Conservation (phyloP, 177 flowering plant species). For the Vitis hybrid region DNA sequence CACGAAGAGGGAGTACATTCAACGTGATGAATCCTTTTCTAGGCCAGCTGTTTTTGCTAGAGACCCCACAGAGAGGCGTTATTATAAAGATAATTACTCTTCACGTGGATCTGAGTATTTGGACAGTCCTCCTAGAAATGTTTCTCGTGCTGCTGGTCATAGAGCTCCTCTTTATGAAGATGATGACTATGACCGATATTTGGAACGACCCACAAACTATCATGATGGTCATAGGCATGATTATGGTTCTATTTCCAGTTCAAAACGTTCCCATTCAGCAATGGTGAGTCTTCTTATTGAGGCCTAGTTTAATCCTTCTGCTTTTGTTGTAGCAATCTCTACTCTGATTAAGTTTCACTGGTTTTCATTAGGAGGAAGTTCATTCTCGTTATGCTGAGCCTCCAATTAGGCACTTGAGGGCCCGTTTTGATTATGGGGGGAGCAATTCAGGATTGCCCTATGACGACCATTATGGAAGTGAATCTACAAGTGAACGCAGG, state of each 20-base stretch:
- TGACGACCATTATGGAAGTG: constrained; percentile 22
- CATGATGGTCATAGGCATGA: constrained; percentile 28
- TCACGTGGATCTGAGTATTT: constrained; percentile 23
- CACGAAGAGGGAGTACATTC: constrained; percentile 27
- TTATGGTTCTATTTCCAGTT: constrained; percentile 26
- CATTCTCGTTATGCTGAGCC: constrained; percentile 26
- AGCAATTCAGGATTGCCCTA: constrained; percentile 12
- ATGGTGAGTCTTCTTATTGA: constrained; percentile 13
- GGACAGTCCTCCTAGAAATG: constrained; percentile 18
- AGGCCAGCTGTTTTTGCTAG: constrained; percentile 25
- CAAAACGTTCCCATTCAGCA: constrained; percentile 29
- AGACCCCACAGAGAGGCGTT: constrained; percentile 22
- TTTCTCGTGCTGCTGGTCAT: constrained; percentile 21
- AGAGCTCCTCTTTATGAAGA: constrained; percentile 29
- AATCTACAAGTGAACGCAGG: constrained; percentile 12
- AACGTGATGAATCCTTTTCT: constrained; percentile 21
- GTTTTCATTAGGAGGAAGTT: constrained; percentile 25
- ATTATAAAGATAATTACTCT: constrained; percentile 25
- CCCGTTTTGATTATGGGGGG: constrained; percentile 25
- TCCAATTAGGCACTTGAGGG: constrained; percentile 23
- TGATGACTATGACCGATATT: constrained; percentile 26
- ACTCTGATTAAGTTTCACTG: neutral
- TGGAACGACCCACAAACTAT: constrained; percentile 29
- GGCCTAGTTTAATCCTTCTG: neutral
- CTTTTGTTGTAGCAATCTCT: neutral